A percentile compares a stretch with the other conserved stretches of the same genome.
phyloP scores from a whole-genome alignment of 108 stramenopile genomes.

The Nannochloropsis oceanica region DNA sequence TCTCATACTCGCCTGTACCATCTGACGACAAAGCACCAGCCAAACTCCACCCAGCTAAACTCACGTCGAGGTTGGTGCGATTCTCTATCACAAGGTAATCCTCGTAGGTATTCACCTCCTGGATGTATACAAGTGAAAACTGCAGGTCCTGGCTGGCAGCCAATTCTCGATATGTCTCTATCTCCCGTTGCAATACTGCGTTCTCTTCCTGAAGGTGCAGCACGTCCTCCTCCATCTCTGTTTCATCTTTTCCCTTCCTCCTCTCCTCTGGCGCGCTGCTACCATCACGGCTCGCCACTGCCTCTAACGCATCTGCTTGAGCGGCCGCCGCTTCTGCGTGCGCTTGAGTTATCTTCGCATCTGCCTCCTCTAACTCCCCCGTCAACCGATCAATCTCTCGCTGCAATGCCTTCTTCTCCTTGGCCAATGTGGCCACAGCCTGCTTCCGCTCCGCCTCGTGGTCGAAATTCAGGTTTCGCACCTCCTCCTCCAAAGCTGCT shows the following conservation, averaged over 20 bases:
- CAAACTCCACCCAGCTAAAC: neutral
- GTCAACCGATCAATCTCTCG: neutral
- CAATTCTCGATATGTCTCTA: neutral
- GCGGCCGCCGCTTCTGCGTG: neutral
- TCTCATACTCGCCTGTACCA: neutral
- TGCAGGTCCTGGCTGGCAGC: neutral
- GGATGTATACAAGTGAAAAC: neutral
- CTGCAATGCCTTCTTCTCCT: neutral
- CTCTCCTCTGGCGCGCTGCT: neutral
- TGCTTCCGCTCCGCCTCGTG: neutral
- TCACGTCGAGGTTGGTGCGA: neutral
- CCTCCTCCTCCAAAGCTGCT: neutral
- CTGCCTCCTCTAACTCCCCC: neutral
- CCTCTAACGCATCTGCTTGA: neutral
- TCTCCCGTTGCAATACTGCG: neutral
- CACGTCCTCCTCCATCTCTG: neutral
- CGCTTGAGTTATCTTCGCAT: neutral
- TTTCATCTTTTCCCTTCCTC: neutral
- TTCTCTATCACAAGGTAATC: neutral
- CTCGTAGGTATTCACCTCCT: neutral
- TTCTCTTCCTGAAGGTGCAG: neutral
- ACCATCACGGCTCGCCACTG: neutral
- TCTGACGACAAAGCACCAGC: neutral
- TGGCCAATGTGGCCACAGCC: neutral
- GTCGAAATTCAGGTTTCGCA: neutral